These are phyloP conservation scores for Linderniella brevidens DNA, from an alignment of 257 asterid genomes.

Conservation along the genomic window DNA sequence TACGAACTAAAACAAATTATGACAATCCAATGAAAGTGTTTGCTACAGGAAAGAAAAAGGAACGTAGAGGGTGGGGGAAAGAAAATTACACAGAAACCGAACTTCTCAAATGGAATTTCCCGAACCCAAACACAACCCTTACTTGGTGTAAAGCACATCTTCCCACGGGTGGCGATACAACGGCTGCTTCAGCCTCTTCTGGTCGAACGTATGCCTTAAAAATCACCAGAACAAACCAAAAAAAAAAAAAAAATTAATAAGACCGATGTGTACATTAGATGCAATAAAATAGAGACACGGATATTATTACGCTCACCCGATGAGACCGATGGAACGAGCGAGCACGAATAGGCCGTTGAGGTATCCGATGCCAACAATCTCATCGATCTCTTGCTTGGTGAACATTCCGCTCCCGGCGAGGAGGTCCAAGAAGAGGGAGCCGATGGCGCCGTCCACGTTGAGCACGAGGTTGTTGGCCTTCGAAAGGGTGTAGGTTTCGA, in stretches of 20 bases:
- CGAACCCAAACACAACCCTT: slow-evolving; percentile 8
- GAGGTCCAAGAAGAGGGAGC: slow-evolving; percentile 93
- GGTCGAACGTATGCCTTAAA: slow-evolving; percentile 92
- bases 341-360: slow-evolving; percentile 92
- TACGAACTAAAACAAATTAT: too few species aligned
- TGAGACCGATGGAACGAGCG: slow-evolving; percentile 99
- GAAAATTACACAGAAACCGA: too few species aligned
- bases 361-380: slow-evolving; percentile 85
- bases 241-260: slow-evolving; percentile 1
- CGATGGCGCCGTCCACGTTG: slow-evolving; percentile 97
- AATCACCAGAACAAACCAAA: too few species aligned
- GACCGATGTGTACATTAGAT: not conserved
- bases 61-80: too few species aligned
- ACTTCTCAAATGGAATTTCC: too few species aligned
- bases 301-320: slow-evolving; percentile 47
- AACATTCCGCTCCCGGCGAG: slow-evolving; percentile 99
- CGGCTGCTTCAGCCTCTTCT: slow-evolving; percentile 96
- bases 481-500: slow-evolving; percentile 88
- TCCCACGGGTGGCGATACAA: slow-evolving; percentile 99
- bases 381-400: slow-evolving; percentile 86
- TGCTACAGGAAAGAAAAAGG: too few species aligned
- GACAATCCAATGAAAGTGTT: too few species aligned
- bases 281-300: not conserved
- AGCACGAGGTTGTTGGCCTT: slow-evolving; percentile 94
- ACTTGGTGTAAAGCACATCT: slow-evolving; percentile 98